Base-by-base conservation (phyloP, 495 filamentous ascomycete species). In the Neurospora sp. region DNA sequence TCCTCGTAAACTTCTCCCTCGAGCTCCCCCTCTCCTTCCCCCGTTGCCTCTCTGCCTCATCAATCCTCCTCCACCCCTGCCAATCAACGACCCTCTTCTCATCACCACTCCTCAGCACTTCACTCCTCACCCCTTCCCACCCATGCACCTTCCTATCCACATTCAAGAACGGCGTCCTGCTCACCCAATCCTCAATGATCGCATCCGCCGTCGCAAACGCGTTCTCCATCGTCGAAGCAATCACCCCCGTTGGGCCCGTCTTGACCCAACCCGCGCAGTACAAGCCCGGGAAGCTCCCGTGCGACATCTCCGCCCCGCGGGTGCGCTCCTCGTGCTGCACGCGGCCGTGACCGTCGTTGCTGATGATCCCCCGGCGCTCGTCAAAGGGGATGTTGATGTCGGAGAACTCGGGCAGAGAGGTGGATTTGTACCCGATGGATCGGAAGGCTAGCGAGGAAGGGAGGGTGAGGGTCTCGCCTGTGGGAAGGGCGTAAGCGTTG, bases 261-360 rank as follows among this genome's bases (percentile, higher is more conserved):
- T 98, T 98, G 27, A 97, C 94, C 96, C 96, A 99, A 5, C 96
- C 96, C 27, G 94, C 93, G 75, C 93, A 95, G 81, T 99, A 99
- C 20, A 97, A 77, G 1, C 96, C 96, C 2, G 92, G 91, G 1
- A 97, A 81, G 42, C 38, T 18, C 18, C 38, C 84, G 82, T 78
- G 66, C 3, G 22, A 31, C 75, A 75, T 72, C n/a, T 72, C 70
- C 2, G 70, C 76, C 69, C 83, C 82, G 14, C 41, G 20, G 27
- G 73, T 68, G 27, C 76, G 70, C 53, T 77, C 73, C 72, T 82
- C 80, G 69, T 77, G 76, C 71, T 78, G 71, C 72, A 97, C 88
- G 31, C 96, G 88, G 7, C 96, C 96, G 70, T 88, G 84, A 1
- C 89, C 87, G 79, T 99, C 94, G 77, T 97, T 98, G 35, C 90